Evolutionary conservation across 257 asterid species (phyloP), one percentile per base, ranked within the genome.

Genomic region (Nicotiana otophora): DNA sequence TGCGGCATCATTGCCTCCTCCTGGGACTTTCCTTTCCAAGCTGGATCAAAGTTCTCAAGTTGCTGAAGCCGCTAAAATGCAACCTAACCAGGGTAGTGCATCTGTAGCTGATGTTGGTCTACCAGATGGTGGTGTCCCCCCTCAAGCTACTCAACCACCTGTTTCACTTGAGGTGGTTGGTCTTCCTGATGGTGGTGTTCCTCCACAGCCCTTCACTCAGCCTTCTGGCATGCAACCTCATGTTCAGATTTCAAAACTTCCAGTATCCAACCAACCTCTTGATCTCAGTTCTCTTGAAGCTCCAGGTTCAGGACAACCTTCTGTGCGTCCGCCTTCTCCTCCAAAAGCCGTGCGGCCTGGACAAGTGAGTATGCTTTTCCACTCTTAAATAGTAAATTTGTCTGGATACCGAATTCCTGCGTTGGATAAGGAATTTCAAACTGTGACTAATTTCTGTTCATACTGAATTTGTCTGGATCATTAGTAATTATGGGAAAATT

Each of bases 331-430:
- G 12, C 88, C 89, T 90, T 91, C 99, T 88, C 93, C 96, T 82
- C 98, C 98, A 67, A 94, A 84, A 89, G 89, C 98, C 83, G 98
- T 94, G 81, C 99, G 98, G 65, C 99, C 98, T 81, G 99, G 99
- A 54, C 98, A 90, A 95, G 99, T 94, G 85, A 78, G 81, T 85
- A 23, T 63, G 64, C 78, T 77, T 77, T 84, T 83, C 57, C 69
- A 53, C 46, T 79, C 48, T 58, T 14, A 51, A 51, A 28, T 51
- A 15, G 42, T 48, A 48, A 42, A 42, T 42, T 42, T 2, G 11
- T 42, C 51, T 42, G 51, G 51, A 42, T 42, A 42, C 51, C 9
- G 51, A 42, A 42, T 42, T 42, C 51, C 51, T 42, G 51, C 51
- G 12, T 0, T 42, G 51, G 10, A 9, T 42, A 42, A 26, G 80